These are phyloP conservation scores for Populus hybrid DNA, from an alignment of 441 rosid genomes.

Conservation along the genomic window DNA sequence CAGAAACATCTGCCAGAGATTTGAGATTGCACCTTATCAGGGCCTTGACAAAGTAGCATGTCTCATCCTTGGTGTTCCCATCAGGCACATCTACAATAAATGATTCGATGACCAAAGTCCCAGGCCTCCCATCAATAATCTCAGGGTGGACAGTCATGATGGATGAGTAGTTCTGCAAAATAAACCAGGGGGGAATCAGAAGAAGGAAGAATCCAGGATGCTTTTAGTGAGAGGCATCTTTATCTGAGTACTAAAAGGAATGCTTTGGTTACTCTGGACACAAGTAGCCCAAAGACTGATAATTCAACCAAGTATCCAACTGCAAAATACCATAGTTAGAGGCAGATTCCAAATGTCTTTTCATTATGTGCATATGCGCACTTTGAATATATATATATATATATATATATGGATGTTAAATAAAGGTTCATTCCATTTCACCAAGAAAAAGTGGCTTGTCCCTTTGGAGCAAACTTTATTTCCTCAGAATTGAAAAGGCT, in stretches of 20 bases:
- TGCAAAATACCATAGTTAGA: constrained; percentile 1
- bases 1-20: constrained; percentile 50
- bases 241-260: neutral
- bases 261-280: neutral
- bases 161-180: constrained; percentile 66
- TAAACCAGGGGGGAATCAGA: neutral
- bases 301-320: too few relatives aligned
- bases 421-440: neutral
- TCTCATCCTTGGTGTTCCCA: constrained; percentile 71
- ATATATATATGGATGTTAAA: neutral
- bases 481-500: neutral
- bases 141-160: constrained; percentile 66
- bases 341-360: constrained; percentile 5
- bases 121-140: constrained; percentile 56
- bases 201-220: too few relatives aligned
- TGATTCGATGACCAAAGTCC: constrained; percentile 70
- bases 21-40: constrained; percentile 28
- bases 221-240: too few relatives aligned
- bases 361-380: neutral
- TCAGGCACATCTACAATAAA: constrained; percentile 69
- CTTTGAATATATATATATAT: neutral
- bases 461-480: neutral
- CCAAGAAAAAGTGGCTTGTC: neutral
- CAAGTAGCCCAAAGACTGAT: neutral
- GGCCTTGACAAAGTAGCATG: constrained; percentile 70